Evolutionary conservation across 1,284 basidiomycete species (phyloP).

Genomic region (Cystobasidium slooffiae): DNA sequence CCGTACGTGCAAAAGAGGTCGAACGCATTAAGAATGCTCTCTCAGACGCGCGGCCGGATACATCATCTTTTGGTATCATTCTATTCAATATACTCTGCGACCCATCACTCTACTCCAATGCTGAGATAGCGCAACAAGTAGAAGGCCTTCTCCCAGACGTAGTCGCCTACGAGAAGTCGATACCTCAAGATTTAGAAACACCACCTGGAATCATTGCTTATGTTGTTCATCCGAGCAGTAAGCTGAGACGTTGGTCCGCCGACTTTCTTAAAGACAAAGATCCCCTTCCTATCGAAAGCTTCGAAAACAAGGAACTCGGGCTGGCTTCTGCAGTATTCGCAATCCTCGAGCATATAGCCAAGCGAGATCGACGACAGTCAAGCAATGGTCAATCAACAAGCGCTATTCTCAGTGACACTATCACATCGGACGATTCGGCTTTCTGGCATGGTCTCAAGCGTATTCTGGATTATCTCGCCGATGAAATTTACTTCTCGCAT

Average conservation of each 20-base stretch:
- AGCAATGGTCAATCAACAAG: background rate
- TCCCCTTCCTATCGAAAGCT: background rate
- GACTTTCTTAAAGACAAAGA: background rate
- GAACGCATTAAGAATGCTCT: constrained; percentile 19
- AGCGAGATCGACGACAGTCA: constrained; percentile 11
- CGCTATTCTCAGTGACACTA: background rate
- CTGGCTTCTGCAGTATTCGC: background rate
- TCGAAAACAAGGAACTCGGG: constrained; percentile 1
- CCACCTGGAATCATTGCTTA: background rate
- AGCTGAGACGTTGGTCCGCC: background rate
- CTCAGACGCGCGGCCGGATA: background rate
- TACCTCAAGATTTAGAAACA: constrained; percentile 6
- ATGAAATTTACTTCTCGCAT: constrained; percentile 1
- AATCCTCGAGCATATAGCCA: constrained; percentile 23
- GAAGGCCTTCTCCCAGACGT: background rate
- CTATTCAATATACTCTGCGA: constrained; percentile 31
- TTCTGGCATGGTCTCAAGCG: constrained; percentile 24
- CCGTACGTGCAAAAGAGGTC: constrained; percentile 11
- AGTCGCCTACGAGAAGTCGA: background rate
- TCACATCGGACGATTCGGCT: background rate
- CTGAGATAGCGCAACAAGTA: background rate
- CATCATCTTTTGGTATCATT: background rate
- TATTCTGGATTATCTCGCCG: constrained; percentile 4
- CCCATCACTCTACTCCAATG: constrained; percentile 24
- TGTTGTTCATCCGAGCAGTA: background rate